phyloP scores from a whole-genome alignment of 306 rosid species.

The Casuarina equisetifolia region DNA sequence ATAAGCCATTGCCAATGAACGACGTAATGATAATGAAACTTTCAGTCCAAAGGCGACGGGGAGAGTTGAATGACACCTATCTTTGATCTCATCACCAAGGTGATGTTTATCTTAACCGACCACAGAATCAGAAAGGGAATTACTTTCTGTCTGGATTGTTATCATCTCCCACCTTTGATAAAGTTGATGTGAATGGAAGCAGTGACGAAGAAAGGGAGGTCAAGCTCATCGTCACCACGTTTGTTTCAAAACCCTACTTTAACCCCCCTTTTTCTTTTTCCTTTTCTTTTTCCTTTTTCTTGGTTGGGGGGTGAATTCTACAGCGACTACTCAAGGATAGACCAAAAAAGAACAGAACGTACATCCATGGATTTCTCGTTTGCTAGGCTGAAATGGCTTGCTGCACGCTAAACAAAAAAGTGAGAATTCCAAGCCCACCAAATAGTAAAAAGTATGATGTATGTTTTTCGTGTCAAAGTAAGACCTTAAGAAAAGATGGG shows the following conservation, averaged over 20 bases:
- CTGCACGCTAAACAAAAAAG: slow-evolving; percentile 29
- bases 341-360: too few species aligned
- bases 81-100: slow-evolving; percentile 17
- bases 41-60: slow-evolving; percentile 32
- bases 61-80: slow-evolving; percentile 37
- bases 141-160: slow-evolving; percentile 41
- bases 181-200: slow-evolving; percentile 31
- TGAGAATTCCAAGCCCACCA: slow-evolving; percentile 37
- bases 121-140: slow-evolving; percentile 26
- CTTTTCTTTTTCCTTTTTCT: neutral
- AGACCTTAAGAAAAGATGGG: slow-evolving; percentile 29
- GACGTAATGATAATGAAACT: slow-evolving; percentile 35
- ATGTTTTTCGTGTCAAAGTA: slow-evolving; percentile 25
- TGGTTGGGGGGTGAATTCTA: neutral
- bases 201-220: slow-evolving; percentile 19
- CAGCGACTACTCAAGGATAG: neutral
- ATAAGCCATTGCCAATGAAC: slow-evolving; percentile 11
- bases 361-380: neutral
- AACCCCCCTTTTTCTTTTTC: neutral
- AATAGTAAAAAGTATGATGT: slow-evolving; percentile 33
- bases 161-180: slow-evolving; percentile 39
- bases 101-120: slow-evolving; percentile 36
- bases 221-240: neutral
- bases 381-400: slow-evolving; percentile 19
- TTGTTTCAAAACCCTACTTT: neutral